Base-by-base conservation (phyloP, 2,329 filamentous ascomycete species). In the Fusarium azukiicola region DNA sequence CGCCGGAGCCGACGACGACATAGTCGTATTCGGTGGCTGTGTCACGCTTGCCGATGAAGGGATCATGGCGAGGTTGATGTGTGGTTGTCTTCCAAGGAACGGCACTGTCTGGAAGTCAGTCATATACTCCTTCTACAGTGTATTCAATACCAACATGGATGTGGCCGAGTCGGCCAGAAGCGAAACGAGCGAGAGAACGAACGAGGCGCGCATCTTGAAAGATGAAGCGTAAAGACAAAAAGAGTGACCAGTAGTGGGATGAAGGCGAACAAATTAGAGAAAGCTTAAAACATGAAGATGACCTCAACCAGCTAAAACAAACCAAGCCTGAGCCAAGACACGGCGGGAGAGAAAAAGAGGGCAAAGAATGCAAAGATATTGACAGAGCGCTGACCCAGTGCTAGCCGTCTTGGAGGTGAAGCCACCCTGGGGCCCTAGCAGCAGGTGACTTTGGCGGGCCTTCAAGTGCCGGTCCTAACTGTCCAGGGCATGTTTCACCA, bases 1-100 rank as follows among this genome's bases (percentile, higher is more conserved):
- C 88, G 5, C 92, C 92, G 17, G 90, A 92, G 9, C 92, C 92
- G 47, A 94, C 90, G 21, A 94, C 87, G n/a, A 94, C 87, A 84
- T 93, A 94, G 77, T 93, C 92, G 77, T 93, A 93, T 9, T 81
- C 68, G 3, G 64, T 71, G 9, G 13, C 54, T 44, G 23, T 68
- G 44, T 67, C 75, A 12, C 73, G 75, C 5, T 76, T 73, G 0
- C 56, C 75, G 32, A 78, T 70, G 32, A 78, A 78, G 14, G 76
- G 76, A 13, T 76, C 27, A 52, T 79, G 66, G 3, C 50, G 44
- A 46, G n/a, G 74, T 10, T 58, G 19, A 6, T 61, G 32, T 11
- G 36, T n/a, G 0, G 23, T n/a, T 50, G 64, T 36, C 12, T 46
- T 47, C 42, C 56, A 49, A 10, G 73, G 66, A 44, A 54, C 42